These are phyloP conservation scores for Aspergillus pseudotamarii DNA, from an alignment of 2,329 filamentous ascomycete genomes.

Conservation along the genomic window DNA sequence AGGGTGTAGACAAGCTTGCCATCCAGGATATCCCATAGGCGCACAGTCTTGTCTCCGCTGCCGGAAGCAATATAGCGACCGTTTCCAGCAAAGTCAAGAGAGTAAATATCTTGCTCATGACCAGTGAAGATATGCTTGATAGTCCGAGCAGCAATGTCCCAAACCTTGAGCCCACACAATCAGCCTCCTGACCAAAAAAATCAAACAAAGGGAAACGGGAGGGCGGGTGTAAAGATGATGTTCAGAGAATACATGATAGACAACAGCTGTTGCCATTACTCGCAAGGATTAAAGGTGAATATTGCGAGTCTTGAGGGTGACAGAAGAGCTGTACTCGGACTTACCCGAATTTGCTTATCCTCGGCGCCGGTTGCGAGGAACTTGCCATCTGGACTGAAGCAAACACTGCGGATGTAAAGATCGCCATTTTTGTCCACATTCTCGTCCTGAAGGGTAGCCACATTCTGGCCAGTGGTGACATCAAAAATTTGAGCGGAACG, in stretches of 20 bases:
- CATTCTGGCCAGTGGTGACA: slow-evolving; percentile 80
- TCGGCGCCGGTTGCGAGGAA: slow-evolving; percentile 95
- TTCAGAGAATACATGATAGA: background rate
- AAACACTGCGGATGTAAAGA: slow-evolving; percentile 95
- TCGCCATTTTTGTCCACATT: slow-evolving; percentile 85
- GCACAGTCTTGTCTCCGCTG: slow-evolving; percentile 90
- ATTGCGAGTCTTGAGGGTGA: background rate
- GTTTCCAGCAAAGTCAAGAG: slow-evolving; percentile 90
- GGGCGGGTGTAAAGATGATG: background rate
- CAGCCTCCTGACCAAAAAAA: background rate
- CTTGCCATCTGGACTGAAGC: slow-evolving; percentile 95
- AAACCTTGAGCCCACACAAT: slow-evolving; percentile 66
- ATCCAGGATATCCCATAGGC: slow-evolving; percentile 92
- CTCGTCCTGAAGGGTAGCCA: slow-evolving; percentile 88
- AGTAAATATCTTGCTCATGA: slow-evolving; percentile 98
- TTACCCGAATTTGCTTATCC: slow-evolving; percentile 92
- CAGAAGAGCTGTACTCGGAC: slow-evolving; percentile 31
- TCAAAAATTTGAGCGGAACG: slow-evolving; percentile 99
- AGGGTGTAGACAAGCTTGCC: slow-evolving; percentile 81
- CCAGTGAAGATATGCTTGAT: slow-evolving; percentile 95
- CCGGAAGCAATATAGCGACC: slow-evolving; percentile 94
- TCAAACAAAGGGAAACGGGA: background rate
- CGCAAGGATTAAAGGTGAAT: background rate
- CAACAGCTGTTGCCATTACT: background rate
- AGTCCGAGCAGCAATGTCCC: slow-evolving; percentile 82